Conservation (phyloP, 2,329 filamentous ascomycete genomes). For the Aspergillus sp. region DNA sequence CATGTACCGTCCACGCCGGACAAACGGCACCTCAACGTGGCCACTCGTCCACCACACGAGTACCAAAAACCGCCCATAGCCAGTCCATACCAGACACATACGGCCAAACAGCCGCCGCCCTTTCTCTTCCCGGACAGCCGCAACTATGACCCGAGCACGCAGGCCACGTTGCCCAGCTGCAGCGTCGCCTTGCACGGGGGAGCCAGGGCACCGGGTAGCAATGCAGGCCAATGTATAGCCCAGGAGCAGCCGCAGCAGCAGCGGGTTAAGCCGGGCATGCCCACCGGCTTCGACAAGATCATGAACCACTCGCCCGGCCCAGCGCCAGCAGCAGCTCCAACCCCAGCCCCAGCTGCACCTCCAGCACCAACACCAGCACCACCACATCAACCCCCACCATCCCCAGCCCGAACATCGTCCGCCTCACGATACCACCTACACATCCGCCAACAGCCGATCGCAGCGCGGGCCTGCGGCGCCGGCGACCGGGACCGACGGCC, state of each 20-base stretch:
- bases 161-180: slow-evolving; percentile 7
- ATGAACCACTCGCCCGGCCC: slow-evolving; percentile 23
- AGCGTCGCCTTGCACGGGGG: slow-evolving; percentile 10
- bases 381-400: not conserved
- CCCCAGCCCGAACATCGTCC: slow-evolving; percentile 13
- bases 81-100: slow-evolving; percentile 10
- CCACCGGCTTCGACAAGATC: slow-evolving; percentile 29
- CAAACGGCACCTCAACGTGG: slow-evolving; percentile 11
- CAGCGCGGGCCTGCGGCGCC: slow-evolving; percentile 38
- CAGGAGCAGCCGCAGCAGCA: slow-evolving; percentile 7
- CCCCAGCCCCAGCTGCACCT: slow-evolving; percentile 12
- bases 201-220: slow-evolving; percentile 10
- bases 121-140: slow-evolving; percentile 12
- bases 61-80: slow-evolving; percentile 7
- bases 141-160: slow-evolving; percentile 11
- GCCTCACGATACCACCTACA: slow-evolving; percentile 30
- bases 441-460: slow-evolving; percentile 39
- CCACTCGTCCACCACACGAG: slow-evolving; percentile 8
- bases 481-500: slow-evolving; percentile 39
- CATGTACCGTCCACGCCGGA: slow-evolving; percentile 18
- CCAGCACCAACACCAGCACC: slow-evolving; percentile 4
- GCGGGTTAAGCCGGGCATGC: slow-evolving; percentile 18
- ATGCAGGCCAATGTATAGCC: slow-evolving; percentile 12
- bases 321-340: no score
- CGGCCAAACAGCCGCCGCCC: slow-evolving; percentile 16